Evolutionary conservation across 345 rosid species (phyloP), one percentile per base, ranked within the genome.

Genomic region (Pugionium dolabratum): DNA sequence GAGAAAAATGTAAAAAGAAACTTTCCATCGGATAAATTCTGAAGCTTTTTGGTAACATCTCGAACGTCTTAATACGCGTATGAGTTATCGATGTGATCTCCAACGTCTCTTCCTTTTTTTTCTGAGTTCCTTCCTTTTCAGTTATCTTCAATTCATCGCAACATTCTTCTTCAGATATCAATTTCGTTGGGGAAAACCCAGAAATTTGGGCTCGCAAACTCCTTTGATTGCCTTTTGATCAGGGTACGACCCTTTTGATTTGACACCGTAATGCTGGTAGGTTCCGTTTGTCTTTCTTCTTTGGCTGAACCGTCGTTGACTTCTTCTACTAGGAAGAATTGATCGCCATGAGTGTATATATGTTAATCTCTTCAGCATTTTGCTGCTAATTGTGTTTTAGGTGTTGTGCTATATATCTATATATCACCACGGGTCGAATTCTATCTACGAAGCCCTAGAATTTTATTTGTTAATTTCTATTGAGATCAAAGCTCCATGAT

Each of bases 221-320:
- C 52, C 33, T 64, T n/a, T 5, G 50, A 47, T 70, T 57, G 50
- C 27, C 11, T 37, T 25, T 31, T 31, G 10, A 9, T 44, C 37
- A 46, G 56, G 10, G 36, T 37, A 65, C 71, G 56, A 36, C 62
- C 55, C 61, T 51, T 47, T 44, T 34, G 39, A 49, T 35, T 50
- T 59, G 54, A 35, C 39, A 43, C 4, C 41, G 66, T 48, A 73
- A 66, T 66, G 66, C 52, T 73, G 76, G 71, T 73, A 67, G 51
- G 71, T 65, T 59, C 58, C 45, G 7, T 2, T 52, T 29, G 3
- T 36, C 2, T 58, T 51, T 5, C 0, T 5, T 37, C 7, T 27
- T 33, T 35, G 9, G 18, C 35, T 30, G 34, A 41, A 55, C 62
- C 30, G 48, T 62, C 9, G 1, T 30, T 47, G 50, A 43, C 28